A percentile compares a stretch with the other conserved stretches of the same genome.
Evolutionary conservation across 2,329 filamentous ascomycete species (phyloP).

Genomic region (Fusarium dlaminii): DNA sequence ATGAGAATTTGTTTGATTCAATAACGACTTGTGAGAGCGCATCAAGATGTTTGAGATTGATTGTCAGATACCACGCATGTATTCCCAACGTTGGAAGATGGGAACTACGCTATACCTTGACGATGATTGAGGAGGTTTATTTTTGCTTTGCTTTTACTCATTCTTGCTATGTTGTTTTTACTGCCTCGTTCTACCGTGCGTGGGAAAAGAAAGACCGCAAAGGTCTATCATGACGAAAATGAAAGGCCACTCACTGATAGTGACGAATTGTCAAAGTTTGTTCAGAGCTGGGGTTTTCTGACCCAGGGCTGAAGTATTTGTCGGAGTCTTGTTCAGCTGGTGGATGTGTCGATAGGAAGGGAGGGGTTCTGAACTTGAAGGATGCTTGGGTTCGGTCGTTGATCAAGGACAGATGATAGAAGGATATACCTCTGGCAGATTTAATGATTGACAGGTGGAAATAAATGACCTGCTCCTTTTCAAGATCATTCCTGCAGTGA

Average conservation of each 20-base stretch:
- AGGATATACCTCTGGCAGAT: slow-evolving; percentile 28
- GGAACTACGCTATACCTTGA: not conserved
- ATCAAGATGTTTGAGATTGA: slow-evolving; percentile 20
- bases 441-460: slow-evolving; percentile 3
- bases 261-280: not conserved
- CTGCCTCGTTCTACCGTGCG: not conserved
- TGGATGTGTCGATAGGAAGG: not conserved
- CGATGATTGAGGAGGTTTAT: not conserved
- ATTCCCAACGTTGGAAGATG: slow-evolving; percentile 12
- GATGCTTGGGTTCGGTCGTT: not conserved
- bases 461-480: not conserved
- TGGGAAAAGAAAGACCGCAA: not conserved
- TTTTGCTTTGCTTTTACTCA: slow-evolving; percentile 5
- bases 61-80: slow-evolving; percentile 44
- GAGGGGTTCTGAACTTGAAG: not conserved
- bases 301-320: not conserved
- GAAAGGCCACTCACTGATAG: not conserved
- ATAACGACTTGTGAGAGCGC: slow-evolving; percentile 24
- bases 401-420: not conserved
- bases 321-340: not conserved
- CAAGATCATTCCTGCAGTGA: not conserved
- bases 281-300: not conserved
- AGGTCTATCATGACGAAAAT: slow-evolving; percentile 3
- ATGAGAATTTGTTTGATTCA: slow-evolving; percentile 32
- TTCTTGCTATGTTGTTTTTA: slow-evolving; percentile 14